Evolutionary conservation across 805 yeast genomes (phyloP).

Genomic region (Metschnikowia continentalis): DNA sequence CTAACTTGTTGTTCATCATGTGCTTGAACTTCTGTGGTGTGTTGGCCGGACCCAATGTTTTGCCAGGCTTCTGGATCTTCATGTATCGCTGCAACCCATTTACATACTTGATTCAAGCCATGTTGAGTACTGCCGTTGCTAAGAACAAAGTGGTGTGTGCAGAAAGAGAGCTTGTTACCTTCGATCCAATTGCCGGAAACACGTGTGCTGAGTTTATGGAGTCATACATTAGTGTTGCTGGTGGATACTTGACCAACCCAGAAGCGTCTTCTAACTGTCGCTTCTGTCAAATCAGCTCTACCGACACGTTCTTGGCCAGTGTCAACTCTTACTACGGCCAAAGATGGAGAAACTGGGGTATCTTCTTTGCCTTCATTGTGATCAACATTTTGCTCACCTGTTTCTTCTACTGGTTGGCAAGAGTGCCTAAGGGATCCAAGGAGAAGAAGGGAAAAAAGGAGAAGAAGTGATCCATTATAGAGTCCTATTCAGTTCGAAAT

Average conservation of each 20-base stretch:
- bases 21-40: slow-evolving; percentile 74
- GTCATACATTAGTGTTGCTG: slow-evolving; percentile 34
- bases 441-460: slow-evolving; percentile 22
- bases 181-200: slow-evolving; percentile 47
- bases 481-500: not conserved
- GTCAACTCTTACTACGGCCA: slow-evolving; percentile 42
- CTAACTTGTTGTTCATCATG: slow-evolving; percentile 22
- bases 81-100: slow-evolving; percentile 74
- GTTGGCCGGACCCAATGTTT: slow-evolving; percentile 47
- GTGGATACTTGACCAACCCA: slow-evolving; percentile 60
- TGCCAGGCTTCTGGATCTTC: slow-evolving; percentile 84
- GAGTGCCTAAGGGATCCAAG: slow-evolving; percentile 67
- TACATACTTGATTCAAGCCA: slow-evolving; percentile 50
- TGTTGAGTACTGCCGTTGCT: slow-evolving; percentile 42
- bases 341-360: slow-evolving; percentile 67
- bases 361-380: slow-evolving; percentile 46
- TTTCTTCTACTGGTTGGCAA: slow-evolving; percentile 53
- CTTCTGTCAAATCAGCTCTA: slow-evolving; percentile 54
- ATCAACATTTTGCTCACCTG: slow-evolving; percentile 31
- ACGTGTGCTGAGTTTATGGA: slow-evolving; percentile 60
- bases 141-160: slow-evolving; percentile 47
- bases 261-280: slow-evolving; percentile 53
- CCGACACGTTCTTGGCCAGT: slow-evolving; percentile 55
- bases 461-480: not conserved
- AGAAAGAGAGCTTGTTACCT: slow-evolving; percentile 23